Base-by-base conservation (phyloP, 306 rosid genomes). In the Boehmeria nivea region DNA sequence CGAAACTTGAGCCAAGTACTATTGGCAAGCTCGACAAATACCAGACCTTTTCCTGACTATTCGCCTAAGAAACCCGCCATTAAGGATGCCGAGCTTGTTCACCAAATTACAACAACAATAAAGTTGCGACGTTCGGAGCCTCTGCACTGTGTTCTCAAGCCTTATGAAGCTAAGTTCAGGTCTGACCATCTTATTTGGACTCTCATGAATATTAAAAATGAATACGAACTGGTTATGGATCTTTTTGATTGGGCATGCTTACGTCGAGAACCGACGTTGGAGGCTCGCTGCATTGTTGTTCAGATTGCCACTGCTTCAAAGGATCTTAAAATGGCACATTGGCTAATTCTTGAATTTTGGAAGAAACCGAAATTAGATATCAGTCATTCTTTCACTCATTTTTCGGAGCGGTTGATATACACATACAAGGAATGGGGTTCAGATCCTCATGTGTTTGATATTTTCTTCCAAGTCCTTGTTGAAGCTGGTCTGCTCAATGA, bases 381-480 rank as follows among this genome's bases (percentile, higher is more conserved):
- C 19, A 23, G 48, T 17, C 57, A 44, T 39, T 57, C 66, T 10
- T 72, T 70, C 62, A 54, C 63, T 55, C 68, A 53, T 27, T 88
- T 85, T 74, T 63, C 63, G 18, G 84, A 82, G 61, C 66, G 75
- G 51, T 44, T 88, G 67, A 85, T 85, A 44, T 85, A 85, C 76
- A 88, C 97, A 8, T 85, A 88, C 37, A 88, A 88, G 75, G 78
- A 80, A 13, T 88, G 91, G 95, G 88, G 88, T 49, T 72, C 86
- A 23, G 80, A 83, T 24, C 95, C 97, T 42, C 63, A 62, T 69
- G 83, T 82, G 23, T 89, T 86, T 58, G 90, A 89, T 63, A 69
- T 89, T 48, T 77, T 75, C 54, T 86, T 89, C 65, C 83, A 81
- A 65, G 94, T 77, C 33, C 81, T 86, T 27, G 95, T 86, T 42